Evolutionary conservation across 2,329 filamentous ascomycete species (phyloP), one percentile per base, ranked within the genome.

Genomic region (Colletotrichum sp.): DNA sequence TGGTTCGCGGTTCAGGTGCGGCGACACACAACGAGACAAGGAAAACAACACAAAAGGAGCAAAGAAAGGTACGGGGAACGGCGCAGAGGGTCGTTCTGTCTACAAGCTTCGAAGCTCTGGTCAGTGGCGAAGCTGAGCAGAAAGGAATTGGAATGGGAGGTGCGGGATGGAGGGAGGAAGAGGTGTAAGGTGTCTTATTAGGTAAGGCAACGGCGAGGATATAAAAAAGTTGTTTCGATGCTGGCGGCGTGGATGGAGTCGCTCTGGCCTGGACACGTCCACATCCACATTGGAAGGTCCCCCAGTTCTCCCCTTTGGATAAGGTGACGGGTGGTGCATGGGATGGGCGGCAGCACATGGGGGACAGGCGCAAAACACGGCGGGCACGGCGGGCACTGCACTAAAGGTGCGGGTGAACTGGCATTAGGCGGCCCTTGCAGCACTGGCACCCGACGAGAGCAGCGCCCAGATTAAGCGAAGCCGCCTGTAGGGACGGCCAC

Each of bases 171-270:
- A 38, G 26, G 65, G 38, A 60, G 24, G 15, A 21, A 36, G 28
- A 61, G 61, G 60, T 60, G 72, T 68, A 70, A 75, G 69, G 73
- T 69, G 73, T 75, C 64, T 65, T 63, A 52, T 75, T 75, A 75
- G 73, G 73, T 75, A 75, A 68, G 63, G 70, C 30, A 36, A 28
- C 60, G n/a, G 57, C n/a, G 64, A 64, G 73, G 57, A 69, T 63
- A 24, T 36, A 26, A 68, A 32, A 75, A 61, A 38, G 70, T 69
- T 73, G 73, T 58, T 64, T 67, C 67, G 58, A 73, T 43, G 30
- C 28, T 34, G 61, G 57, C 26, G 36, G 67, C 73, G 30, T 58
- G 72, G 43, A 71, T 74, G 72, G 65, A 63, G 70, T 48, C 63
- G 32, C 43, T 21, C 60, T 52, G 63, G 52, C 32, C 32, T 64